phyloP scores from a whole-genome alignment of 2,329 filamentous ascomycete genomes.

The Fusarium sambucinum region DNA sequence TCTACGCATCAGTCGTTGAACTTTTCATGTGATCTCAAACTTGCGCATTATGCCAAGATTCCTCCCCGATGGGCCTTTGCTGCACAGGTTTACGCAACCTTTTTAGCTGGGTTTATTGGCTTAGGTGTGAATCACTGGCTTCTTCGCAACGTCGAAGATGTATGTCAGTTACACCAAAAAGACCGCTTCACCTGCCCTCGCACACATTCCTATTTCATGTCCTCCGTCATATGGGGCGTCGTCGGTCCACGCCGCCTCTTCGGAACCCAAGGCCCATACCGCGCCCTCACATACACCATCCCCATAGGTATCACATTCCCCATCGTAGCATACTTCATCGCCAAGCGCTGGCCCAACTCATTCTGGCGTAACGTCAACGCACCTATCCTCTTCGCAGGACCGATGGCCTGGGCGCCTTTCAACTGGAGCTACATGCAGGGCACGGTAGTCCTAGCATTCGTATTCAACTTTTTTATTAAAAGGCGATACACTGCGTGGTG shows the following conservation, averaged over 20 bases:
- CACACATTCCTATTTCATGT: conserved; percentile 68
- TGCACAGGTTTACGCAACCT: conserved; percentile 65
- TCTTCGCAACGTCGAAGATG: conserved; percentile 64
- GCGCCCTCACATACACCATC: conserved; percentile 35
- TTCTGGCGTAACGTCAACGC: conserved; percentile 44
- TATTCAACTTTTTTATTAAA: conserved; percentile 48
- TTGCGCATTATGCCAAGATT: conserved; percentile 72
- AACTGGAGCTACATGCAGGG: conserved; percentile 49
- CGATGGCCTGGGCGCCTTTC: conserved; percentile 45
- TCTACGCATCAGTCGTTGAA: conserved; percentile 70
- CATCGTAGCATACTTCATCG: conserved; percentile 28
- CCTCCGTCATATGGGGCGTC: conserved; percentile 74
- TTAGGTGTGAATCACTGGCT: conserved; percentile 72
- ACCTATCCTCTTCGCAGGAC: conserved; percentile 43
- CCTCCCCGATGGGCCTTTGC: conserved; percentile 67
- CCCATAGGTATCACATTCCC: conserved; percentile 39
- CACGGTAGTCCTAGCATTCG: conserved; percentile 34
- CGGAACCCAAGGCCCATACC: conserved; percentile 36
- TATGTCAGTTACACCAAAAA: conserved; percentile 66
- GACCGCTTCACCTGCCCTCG: conserved; percentile 64
- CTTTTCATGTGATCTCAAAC: conserved; percentile 70
- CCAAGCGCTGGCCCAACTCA: conserved; percentile 38
- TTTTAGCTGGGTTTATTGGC: conserved; percentile 67
- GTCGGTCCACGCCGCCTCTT: conserved; percentile 76
- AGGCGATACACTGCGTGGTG: conserved; percentile 44